Evolutionary conservation across 2,329 filamentous ascomycete species (phyloP).

Genomic region (Hymenoscyphus repandus): DNA sequence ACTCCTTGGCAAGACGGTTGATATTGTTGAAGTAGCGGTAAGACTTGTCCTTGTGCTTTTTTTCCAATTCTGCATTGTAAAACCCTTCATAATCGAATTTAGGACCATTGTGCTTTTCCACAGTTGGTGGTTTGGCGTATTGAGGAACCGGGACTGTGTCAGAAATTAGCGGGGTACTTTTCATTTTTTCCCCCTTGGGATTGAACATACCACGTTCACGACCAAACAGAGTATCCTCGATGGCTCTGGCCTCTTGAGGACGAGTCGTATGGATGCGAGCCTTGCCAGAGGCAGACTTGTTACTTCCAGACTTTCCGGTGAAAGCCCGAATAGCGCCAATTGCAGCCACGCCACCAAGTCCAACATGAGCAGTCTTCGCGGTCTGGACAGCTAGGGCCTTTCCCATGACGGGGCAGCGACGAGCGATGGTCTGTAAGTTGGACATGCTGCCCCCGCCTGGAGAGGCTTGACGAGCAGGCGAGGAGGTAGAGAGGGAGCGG

Average conservation of each 20-base stretch:
- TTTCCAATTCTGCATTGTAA: constrained; percentile 83
- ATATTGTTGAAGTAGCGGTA: constrained; percentile 99
- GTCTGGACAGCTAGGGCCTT: constrained; percentile 90
- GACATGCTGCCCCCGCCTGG: constrained; percentile 91
- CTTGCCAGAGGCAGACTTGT: constrained; percentile 45
- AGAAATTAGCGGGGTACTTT: constrained; percentile 17
- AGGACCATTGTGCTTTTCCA: constrained; percentile 33
- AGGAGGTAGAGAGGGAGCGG: constrained; percentile 75
- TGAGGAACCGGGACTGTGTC: constrained; percentile 21
- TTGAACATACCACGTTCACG: constrained; percentile 48
- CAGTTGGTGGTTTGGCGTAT: constrained; percentile 19
- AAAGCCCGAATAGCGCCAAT: constrained; percentile 47
- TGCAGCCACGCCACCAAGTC: constrained; percentile 37
- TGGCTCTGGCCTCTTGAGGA: constrained; percentile 69
- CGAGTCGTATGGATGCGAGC: constrained; percentile 78
- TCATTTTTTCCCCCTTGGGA: constrained; percentile 26
- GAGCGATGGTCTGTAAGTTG: constrained; percentile 88
- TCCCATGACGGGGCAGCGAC: constrained; percentile 97
- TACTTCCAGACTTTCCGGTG: constrained; percentile 38
- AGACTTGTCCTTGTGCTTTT: constrained; percentile 99
- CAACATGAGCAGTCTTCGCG: constrained; percentile 44
- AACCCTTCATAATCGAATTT: constrained; percentile 91
- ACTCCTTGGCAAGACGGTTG: constrained; percentile 94
- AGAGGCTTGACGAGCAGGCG: constrained; percentile 51
- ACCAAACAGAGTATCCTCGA: constrained; percentile 52